Percentiles rank a stretch among this genome's conserved stretches.
These are phyloP conservation scores for Cordyceps militaris DNA, from an alignment of 2,329 filamentous ascomycete genomes.

Conservation along the genomic window DNA sequence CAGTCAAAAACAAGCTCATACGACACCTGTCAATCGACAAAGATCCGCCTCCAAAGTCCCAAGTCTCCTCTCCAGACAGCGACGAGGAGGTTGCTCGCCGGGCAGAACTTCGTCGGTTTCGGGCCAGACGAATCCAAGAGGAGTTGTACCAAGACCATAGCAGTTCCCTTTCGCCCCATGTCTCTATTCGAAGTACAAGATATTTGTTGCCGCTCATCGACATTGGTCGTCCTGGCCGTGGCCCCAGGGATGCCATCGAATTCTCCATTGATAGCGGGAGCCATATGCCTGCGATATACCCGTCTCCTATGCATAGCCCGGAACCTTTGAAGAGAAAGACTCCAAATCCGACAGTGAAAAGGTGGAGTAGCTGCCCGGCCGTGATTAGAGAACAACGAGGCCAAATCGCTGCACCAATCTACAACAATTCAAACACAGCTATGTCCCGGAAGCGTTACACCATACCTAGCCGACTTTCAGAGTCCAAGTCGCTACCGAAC, in stretches of 20 bases:
- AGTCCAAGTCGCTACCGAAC: constrained; percentile 2
- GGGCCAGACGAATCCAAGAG: constrained; percentile 50
- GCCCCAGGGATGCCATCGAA: constrained; percentile 44
- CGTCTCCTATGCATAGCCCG: constrained; percentile 15
- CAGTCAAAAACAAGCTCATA: constrained; percentile 38
- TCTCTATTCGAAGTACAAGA: constrained; percentile 21
- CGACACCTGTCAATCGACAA: constrained; percentile 40
- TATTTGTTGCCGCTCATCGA: constrained; percentile 23
- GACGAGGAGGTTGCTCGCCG: constrained; percentile 47
- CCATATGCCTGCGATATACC: not conserved
- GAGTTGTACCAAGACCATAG: constrained; percentile 44
- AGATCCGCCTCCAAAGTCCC: constrained; percentile 32
- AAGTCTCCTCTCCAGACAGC: constrained; percentile 35
- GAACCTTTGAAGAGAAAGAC: not conserved
- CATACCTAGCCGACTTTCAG: not conserved
- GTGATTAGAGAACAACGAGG: not conserved
- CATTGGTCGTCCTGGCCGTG: constrained; percentile 26
- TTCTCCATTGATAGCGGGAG: constrained; percentile 27
- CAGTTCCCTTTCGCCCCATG: constrained; percentile 27
- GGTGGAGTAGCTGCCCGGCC: constrained; percentile 10
- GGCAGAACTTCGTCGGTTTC: constrained; percentile 48
- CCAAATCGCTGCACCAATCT: not conserved
- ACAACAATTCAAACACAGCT: not conserved
- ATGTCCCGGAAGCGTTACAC: constrained; percentile 13
- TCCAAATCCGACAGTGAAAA: constrained; percentile 11